Percentiles rank a stretch among this genome's conserved stretches.
Evolutionary conservation across 371 early-diverging fungal species (phyloP).

Genomic region (Syncephalastrum sp.): DNA sequence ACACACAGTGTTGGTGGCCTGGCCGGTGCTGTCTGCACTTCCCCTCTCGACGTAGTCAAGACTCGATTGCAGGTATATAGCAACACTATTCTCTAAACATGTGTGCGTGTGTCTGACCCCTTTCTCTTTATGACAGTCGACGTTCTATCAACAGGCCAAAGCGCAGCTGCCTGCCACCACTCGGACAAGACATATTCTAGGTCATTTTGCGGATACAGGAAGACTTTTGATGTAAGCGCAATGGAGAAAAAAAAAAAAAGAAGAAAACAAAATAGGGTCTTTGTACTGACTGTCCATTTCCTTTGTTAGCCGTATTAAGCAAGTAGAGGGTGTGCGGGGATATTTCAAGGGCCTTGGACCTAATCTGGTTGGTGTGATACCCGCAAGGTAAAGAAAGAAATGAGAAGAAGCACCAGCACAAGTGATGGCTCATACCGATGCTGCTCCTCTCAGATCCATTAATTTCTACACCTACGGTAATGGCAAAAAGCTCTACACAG

Average conservation of each 20-base stretch:
- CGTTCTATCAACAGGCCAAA: constrained; percentile 32
- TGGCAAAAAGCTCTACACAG: constrained; percentile 76
- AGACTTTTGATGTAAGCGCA: constrained; percentile 48
- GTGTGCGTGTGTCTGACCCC: not conserved
- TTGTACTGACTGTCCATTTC: not conserved
- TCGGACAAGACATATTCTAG: constrained; percentile 25
- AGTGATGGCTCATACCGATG: not conserved
- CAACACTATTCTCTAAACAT: not conserved
- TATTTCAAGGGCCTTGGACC: constrained; percentile 94
- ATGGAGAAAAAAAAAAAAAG: too few species aligned
- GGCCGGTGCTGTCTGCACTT: constrained; percentile 82
- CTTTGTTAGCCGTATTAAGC: constrained; percentile 59
- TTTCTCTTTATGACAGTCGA: constrained; percentile 17
- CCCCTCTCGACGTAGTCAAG: constrained; percentile 90
- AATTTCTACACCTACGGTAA: constrained; percentile 91
- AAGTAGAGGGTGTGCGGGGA: constrained; percentile 81
- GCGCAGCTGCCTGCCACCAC: constrained; percentile 8
- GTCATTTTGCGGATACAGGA: constrained; percentile 53
- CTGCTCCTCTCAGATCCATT: constrained; percentile 63
- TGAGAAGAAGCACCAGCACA: not conserved
- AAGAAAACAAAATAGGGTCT: not conserved
- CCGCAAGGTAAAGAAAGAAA: constrained; percentile 65
- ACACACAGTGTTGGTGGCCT: constrained; percentile 57
- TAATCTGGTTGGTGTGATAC: constrained; percentile 91
- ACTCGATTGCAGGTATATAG: constrained; percentile 77